phyloP scores from a whole-genome alignment of 495 filamentous ascomycete genomes.

The Cetradonia linearis region DNA sequence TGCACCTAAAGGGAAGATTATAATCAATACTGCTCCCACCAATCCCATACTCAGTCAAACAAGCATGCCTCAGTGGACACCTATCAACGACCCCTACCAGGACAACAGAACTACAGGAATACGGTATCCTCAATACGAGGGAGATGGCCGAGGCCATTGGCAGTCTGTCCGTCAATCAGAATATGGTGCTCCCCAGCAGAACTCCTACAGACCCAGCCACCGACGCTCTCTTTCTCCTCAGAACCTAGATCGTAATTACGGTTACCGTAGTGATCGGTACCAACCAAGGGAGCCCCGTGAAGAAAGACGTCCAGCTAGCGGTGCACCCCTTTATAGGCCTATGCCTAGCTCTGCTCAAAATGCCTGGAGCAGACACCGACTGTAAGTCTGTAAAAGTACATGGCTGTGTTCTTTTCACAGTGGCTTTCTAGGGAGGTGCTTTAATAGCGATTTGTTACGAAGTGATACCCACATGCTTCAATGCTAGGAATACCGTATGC shows the following conservation, averaged over 20 bases:
- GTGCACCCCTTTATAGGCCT: conserved; percentile 26
- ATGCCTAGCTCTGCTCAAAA: conserved; percentile 33
- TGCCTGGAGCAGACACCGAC: conserved; percentile 30
- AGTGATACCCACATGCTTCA: conserved; percentile 14
- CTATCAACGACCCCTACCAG: neutral
- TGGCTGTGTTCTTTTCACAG: neutral
- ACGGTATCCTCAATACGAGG: neutral
- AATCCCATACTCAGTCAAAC: neutral
- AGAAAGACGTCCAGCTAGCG: neutral
- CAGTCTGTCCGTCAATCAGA: neutral
- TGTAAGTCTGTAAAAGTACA: conserved; percentile 6
- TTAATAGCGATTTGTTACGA: neutral
- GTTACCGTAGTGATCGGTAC: conserved; percentile 4
- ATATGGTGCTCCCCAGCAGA: neutral
- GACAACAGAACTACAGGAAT: neutral
- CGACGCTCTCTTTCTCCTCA: conserved; percentile 8
- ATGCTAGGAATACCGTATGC: conserved; percentile 6
- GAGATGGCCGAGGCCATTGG: neutral
- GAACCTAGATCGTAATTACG: neutral
- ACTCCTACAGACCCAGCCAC: conserved; percentile 6
- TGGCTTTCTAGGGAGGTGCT: neutral
- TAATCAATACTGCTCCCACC: conserved; percentile 10
- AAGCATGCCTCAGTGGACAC: neutral
- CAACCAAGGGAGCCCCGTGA: conserved; percentile 2
- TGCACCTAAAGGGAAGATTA: conserved; percentile 24